These are phyloP conservation scores for Suhomyces kilbournensis DNA, from an alignment of 805 yeast genomes.

Conservation along the genomic window DNA sequence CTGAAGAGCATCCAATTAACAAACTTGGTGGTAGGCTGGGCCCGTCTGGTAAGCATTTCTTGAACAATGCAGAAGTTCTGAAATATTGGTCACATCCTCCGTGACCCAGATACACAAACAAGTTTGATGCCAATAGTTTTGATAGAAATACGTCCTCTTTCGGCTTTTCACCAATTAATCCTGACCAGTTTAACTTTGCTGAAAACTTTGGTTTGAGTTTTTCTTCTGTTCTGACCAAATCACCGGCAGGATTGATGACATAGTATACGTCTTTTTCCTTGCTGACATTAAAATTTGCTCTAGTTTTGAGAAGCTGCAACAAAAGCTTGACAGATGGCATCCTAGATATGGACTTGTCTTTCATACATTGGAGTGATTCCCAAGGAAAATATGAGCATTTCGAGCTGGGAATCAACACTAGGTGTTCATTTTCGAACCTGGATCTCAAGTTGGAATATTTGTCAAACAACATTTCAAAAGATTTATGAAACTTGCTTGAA, in stretches of 20 bases:
- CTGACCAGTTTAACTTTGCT: constrained; percentile 44
- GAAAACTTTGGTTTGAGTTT: constrained; percentile 48
- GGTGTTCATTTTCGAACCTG: constrained; percentile 40
- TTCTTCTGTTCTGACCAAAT: constrained; percentile 63
- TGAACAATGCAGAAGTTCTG: constrained; percentile 47
- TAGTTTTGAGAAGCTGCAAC: constrained; percentile 28
- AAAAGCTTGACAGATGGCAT: constrained; percentile 62
- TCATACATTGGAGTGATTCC: constrained; percentile 71
- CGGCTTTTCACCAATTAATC: constrained; percentile 57
- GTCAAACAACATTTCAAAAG: constrained; percentile 46
- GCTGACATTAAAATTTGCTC: constrained; percentile 1
- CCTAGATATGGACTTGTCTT: constrained; percentile 59
- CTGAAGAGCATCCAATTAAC: constrained; percentile 90
- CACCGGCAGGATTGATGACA: constrained; percentile 80
- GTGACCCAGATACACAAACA: constrained; percentile 85
- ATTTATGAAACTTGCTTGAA: constrained; percentile 51
- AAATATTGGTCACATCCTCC: constrained; percentile 93
- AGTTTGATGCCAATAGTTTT: constrained; percentile 36
- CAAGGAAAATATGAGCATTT: constrained; percentile 76
- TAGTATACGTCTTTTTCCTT: constrained; percentile 34
- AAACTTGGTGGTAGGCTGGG: constrained; percentile 56
- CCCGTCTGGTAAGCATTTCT: constrained; percentile 25
- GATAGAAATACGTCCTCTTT: constrained; percentile 48
- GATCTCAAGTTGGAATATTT: constrained; percentile 14
- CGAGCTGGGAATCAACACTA: constrained; percentile 67